Base-by-base conservation (phyloP, 306 rosid species). In the Cicer chorassanicum region DNA sequence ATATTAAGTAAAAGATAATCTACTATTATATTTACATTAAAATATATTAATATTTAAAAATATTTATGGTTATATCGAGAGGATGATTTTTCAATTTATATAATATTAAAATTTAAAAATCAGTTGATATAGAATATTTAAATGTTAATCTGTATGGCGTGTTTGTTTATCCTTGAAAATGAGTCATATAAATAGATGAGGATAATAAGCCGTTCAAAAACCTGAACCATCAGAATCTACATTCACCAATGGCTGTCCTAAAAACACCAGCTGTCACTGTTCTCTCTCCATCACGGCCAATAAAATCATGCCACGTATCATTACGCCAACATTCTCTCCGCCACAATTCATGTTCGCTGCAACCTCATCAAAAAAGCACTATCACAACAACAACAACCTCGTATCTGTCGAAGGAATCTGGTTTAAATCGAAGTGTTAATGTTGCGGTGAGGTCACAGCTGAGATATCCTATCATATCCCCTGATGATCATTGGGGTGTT, bases 401-500 rank as follows among this genome's bases (percentile, higher is more conserved):
- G 78, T 63, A 49, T 40, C 13, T 19, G 39, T 65, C 61, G 68
- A 60, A 69, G 59, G 74, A 50, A 61, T 60, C 51, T 55, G 61
- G 65, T 71, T 10, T 12, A 0, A 8, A 6, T 71, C 66, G 53
- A 65, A 78, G 66, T 34, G 29, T 8, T 3, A 29, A 29, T 67
- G 55, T 81, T 60, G 60, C 9, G 1, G 71, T 76, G 68, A 76
- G 43, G 70, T 82, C 85, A 43, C 82, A 76, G 79, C 60, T 76
- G 60, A 82, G 69, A 24, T 9, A 48, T 3, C 82, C 85, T 65
- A 65, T 82, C 40, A 48, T 82, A 6, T 71, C 82, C 5, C 71
- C 82, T 0, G 14, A 76, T 46, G 85, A 82, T 51, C 82, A 76
- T 1, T 82, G 82, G 85, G 85, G 78, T 10, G 78, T 71, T 65